Evolutionary conservation across 352 stramenopile genomes (phyloP), one percentile per base, ranked within the genome.

Genomic region (Globisporangium irregulare): DNA sequence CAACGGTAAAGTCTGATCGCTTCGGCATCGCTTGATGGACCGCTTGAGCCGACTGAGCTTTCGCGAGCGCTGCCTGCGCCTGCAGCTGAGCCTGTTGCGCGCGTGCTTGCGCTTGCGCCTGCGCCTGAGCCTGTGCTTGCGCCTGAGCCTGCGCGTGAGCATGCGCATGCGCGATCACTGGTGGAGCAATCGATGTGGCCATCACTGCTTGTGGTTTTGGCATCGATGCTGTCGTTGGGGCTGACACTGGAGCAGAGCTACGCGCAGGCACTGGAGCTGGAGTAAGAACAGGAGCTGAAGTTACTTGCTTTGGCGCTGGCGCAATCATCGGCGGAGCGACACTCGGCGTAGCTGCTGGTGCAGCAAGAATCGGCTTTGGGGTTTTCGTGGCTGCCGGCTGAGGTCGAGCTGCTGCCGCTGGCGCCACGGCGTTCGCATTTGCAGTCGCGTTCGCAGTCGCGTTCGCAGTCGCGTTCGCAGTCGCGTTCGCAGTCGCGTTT

Each of bases 1-100:
- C 85, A 18, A 91, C 78, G 1, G 79, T 73, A 75, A 91, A 88
- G 64, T 93, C 83, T 1, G 81, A 74, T n/a, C 85, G 73, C 55
- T 76, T 86, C 7, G 82, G 65, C 8, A 73, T 32, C 3, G 65
- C 24, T 38, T 76, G 73, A 5, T 69, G 62, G 15, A 62, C 48
- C 6, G 65, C 48, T 24, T 64, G 68, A 15, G 63, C 41, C 1
- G 59, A 61, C 25, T 64, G 57, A 2, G 58, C 41, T 14, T 59
- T 63, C 10, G 48, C 29, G 3, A 59, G 50, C 1, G 36, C 58
- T 20, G 66, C 66, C n/a, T 70, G 66, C 22, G 53, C 48, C 14
- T 70, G 56, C n/a, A 61, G 27, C 43, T 58, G 64, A 14, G 56
- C 57, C 6, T 68, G 41, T 59, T 58, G 62, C 3, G 55, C 63